Evolutionary conservation across 1,284 basidiomycete species (phyloP).

Genomic region (Microbotryum violaceum): DNA sequence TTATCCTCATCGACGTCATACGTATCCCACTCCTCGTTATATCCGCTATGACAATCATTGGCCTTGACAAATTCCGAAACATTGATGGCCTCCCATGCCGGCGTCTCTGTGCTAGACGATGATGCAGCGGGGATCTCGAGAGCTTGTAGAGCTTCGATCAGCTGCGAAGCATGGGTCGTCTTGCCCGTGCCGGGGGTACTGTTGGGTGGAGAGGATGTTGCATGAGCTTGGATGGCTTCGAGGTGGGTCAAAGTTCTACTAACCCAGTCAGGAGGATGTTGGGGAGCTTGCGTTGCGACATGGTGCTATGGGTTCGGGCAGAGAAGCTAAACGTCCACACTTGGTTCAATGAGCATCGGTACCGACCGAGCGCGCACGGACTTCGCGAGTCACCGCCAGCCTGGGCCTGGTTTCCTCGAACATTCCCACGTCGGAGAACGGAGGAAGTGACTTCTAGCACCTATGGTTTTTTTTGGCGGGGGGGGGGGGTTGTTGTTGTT

Average conservation of each 20-base stretch:
- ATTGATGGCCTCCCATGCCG: conserved; percentile 65
- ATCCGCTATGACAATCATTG: conserved; percentile 71
- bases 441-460: neutral
- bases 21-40: conserved; percentile 87
- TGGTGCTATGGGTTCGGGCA: neutral
- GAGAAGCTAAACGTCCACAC: neutral
- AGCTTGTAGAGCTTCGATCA: conserved; percentile 44
- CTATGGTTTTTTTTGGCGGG: neutral
- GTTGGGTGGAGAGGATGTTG: neutral
- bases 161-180: conserved; percentile 76
- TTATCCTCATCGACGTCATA: conserved; percentile 94
- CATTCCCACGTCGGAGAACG: neutral
- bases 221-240: neutral
- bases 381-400: neutral
- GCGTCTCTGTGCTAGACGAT: conserved; percentile 50
- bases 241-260: neutral
- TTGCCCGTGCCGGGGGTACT: conserved; percentile 60
- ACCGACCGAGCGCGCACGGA: neutral
- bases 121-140: conserved; percentile 44
- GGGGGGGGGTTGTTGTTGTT: too few relatives aligned
- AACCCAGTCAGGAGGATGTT: conserved; percentile 83
- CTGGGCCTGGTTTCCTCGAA: too few relatives aligned
- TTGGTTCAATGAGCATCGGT: too few relatives aligned
- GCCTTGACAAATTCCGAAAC: conserved; percentile 84
- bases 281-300: conserved; percentile 45